A percentile compares a stretch with the other conserved stretches of the same genome.
Conservation (phyloP, 352 stramenopile species). For the Aphanomyces stellatus region DNA sequence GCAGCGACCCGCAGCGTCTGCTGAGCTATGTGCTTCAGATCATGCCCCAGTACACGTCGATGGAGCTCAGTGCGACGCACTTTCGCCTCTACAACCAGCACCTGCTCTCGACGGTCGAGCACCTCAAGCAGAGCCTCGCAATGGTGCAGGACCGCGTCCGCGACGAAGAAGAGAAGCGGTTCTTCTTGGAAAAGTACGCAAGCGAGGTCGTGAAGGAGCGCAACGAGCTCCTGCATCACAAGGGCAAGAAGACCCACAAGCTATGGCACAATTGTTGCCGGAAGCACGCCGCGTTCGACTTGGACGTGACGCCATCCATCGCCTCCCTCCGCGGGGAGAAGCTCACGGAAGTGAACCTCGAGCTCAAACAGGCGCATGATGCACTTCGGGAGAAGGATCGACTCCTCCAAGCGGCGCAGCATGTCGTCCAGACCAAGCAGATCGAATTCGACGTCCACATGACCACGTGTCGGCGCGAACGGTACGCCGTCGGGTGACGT, state of each 20-base stretch:
- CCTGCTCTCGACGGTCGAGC: constrained; percentile 69
- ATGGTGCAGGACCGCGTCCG: constrained; percentile 43
- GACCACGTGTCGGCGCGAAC: not conserved
- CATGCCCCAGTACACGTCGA: constrained; percentile 65
- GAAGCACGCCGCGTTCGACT: constrained; percentile 52
- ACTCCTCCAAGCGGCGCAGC: not conserved
- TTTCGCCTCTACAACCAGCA: constrained; percentile 57
- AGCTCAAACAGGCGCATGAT: not conserved
- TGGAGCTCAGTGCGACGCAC: constrained; percentile 75
- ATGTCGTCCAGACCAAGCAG: constrained; percentile 8
- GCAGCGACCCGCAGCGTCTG: constrained; percentile 61
- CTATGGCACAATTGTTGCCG: constrained; percentile 80
- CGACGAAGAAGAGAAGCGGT: constrained; percentile 60
- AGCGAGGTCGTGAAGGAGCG: constrained; percentile 79
- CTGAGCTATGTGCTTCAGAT: constrained; percentile 69
- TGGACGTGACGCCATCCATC: constrained; percentile 69
- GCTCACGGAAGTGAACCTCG: constrained; percentile 21
- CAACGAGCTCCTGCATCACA: constrained; percentile 67
- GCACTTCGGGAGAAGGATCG: constrained; percentile 4
- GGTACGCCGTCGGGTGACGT: not conserved
- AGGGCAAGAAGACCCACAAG: constrained; percentile 27
- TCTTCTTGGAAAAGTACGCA: constrained; percentile 73
- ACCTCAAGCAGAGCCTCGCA: constrained; percentile 47
- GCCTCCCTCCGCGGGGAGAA: constrained; percentile 63
- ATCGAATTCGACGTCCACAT: constrained; percentile 10